These are phyloP conservation scores for Oryza brachyantha DNA, from an alignment of 176 grass and related monocot species.

Conservation along the genomic window DNA sequence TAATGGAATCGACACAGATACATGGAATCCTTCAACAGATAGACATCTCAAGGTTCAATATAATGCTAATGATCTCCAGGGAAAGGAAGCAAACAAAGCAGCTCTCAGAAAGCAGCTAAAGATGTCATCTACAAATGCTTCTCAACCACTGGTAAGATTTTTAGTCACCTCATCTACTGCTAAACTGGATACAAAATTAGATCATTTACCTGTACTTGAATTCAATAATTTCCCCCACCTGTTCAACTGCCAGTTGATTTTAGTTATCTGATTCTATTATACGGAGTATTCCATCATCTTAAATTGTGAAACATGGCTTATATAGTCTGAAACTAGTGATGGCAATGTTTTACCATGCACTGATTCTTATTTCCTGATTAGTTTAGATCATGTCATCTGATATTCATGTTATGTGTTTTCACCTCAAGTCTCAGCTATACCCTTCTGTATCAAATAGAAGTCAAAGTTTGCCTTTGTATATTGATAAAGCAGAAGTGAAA, in stretches of 20 bases:
- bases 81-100: slow-evolving; percentile 76
- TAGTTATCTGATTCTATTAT: neutral
- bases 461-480: neutral
- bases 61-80: slow-evolving; percentile 66
- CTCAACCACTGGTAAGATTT: slow-evolving; percentile 69
- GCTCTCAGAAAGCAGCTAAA: slow-evolving; percentile 65
- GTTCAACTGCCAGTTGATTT: neutral
- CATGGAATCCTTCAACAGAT: slow-evolving; percentile 90
- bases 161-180: neutral
- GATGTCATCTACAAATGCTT: slow-evolving; percentile 54
- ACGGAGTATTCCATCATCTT: neutral
- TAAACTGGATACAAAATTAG: neutral
- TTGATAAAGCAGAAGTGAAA: neutral
- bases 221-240: slow-evolving; percentile 15
- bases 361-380: neutral
- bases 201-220: slow-evolving; percentile 17
- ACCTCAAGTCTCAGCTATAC: neutral
- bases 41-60: slow-evolving; percentile 68
- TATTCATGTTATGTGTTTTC: neutral
- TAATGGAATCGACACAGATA: slow-evolving; percentile 93
- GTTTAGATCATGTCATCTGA: neutral
- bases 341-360: neutral
- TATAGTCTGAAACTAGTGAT: neutral
- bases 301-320: neutral
- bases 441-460: too few relatives aligned